Evolutionary conservation across 2,329 filamentous ascomycete genomes (phyloP), one percentile per base, ranked within the genome.

Genomic region (Thermoascus crustaceus): DNA sequence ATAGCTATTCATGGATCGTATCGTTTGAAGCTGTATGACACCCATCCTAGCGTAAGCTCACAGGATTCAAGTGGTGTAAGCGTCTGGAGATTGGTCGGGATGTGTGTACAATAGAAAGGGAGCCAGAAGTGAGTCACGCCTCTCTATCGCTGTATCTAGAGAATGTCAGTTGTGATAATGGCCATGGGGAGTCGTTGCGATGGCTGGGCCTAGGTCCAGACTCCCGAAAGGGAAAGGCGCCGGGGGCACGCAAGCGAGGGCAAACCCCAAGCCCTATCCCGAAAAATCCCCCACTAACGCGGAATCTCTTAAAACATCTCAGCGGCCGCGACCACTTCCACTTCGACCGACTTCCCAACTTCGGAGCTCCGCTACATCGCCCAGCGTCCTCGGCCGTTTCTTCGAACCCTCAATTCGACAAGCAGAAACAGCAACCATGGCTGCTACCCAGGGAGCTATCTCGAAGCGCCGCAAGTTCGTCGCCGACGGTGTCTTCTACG

Each of bases 401-500:
- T 42, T 56, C 55, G 52, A 55, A 53, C 48, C 43, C 43, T 43
- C 43, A 49, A 46, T 52, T 52, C 46, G 48, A 52, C 41, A 51
- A 47, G 50, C 45, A 55, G 50, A 52, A 55, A 52, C 56, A n/a
- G 57, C 57, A 61, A 66, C 53, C 52, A 70, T 70, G 67, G 64
- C 67, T 53, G 63, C 66, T 58, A 57, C 62, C 53, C 67, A 69
- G 58, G 66, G 65, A 59, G 65, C 64, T 56, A 68, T 71, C 53
- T 69, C 66, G 47, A 71, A 71, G 63, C 64, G 65, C 52, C 59
- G 67, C 52, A 67, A 89, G 81, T 89, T 88, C 76, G 82, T 89
- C 67, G 85, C 83, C 57, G 91, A 98, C 73, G 91, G 91, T 82
- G 91, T 98, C 65, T 98, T 98, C 85, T 98, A 95, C 74, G 91